These are phyloP conservation scores for Corinectria fuckeliana DNA, from an alignment of 2,329 filamentous ascomycete genomes.

Conservation along the genomic window DNA sequence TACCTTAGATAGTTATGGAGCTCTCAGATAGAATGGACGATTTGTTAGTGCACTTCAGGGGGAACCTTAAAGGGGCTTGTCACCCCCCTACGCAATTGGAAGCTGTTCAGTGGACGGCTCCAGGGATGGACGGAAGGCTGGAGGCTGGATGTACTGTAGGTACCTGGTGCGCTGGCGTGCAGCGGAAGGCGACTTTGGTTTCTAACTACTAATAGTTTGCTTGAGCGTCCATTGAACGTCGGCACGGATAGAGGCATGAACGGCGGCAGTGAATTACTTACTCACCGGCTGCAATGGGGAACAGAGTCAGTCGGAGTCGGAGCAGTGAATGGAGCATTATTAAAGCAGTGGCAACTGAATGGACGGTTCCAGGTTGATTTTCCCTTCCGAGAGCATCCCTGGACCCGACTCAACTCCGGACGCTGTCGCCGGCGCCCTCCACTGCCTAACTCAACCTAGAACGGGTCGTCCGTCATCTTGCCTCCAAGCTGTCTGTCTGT, in stretches of 20 bases:
- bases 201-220: neutral
- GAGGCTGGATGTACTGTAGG: neutral
- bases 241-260: neutral
- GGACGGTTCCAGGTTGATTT: neutral
- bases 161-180: neutral
- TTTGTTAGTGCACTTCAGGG: constrained; percentile 7
- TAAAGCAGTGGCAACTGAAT: constrained; percentile 17
- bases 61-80: constrained; percentile 11
- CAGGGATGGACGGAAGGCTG: too few species aligned
- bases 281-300: constrained; percentile 12
- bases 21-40: neutral
- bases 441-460: neutral
- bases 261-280: too few species aligned
- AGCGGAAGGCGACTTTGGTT: neutral
- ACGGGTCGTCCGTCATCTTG: constrained; percentile 14
- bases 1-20: too few species aligned
- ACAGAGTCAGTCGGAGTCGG: neutral
- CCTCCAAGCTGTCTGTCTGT: neutral
- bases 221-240: neutral
- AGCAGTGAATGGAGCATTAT: too few species aligned
- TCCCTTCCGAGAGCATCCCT: constrained; percentile 5
- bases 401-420: constrained; percentile 4
- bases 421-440: neutral
- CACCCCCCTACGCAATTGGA: neutral
- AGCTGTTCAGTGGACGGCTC: too few species aligned